Evolutionary conservation across 352 stramenopile genomes (phyloP).

Genomic region (Phytopythium helicoides): DNA sequence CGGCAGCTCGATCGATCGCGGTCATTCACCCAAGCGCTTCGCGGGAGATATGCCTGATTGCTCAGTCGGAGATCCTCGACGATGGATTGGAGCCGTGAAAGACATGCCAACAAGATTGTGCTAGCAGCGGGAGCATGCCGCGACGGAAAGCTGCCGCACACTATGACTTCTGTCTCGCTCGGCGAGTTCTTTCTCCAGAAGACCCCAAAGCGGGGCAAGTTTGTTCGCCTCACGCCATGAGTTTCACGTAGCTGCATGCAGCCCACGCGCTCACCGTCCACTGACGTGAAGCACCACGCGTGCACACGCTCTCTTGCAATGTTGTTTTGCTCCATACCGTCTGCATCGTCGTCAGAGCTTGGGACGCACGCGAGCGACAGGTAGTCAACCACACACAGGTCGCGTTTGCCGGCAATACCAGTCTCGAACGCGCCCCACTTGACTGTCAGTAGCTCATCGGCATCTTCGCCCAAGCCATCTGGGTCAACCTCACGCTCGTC

Average conservation of each 20-base stretch:
- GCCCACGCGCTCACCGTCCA: conserved; percentile 70
- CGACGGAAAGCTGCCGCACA: conserved; percentile 74
- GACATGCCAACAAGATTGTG: conserved; percentile 43
- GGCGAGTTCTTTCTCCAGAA: conserved; percentile 70
- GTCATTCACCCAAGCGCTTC: conserved; percentile 74
- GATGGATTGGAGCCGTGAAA: conserved; percentile 59
- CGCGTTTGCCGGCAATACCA: conserved; percentile 46
- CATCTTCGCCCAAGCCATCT: conserved; percentile 25
- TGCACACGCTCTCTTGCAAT: conserved; percentile 48
- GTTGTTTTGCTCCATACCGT: neutral
- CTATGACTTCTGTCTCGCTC: conserved; percentile 75
- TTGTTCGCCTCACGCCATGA: conserved; percentile 52
- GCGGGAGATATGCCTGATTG: conserved; percentile 70
- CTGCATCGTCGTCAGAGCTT: conserved; percentile 36
- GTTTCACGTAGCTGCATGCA: conserved; percentile 77
- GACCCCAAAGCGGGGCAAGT: conserved; percentile 61
- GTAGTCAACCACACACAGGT: conserved; percentile 77
- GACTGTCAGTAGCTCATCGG: conserved; percentile 60
- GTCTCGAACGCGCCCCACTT: conserved; percentile 80
- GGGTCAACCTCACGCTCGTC: conserved; percentile 19
- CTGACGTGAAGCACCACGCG: conserved; percentile 76
- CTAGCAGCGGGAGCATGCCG: conserved; percentile 63
- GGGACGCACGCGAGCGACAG: conserved; percentile 61
- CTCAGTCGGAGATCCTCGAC: conserved; percentile 75
- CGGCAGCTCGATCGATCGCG: conserved; percentile 65